These are phyloP conservation scores for Paramecium primaurelia DNA, from an alignment of 73 alveolate species.

Conservation along the genomic window DNA sequence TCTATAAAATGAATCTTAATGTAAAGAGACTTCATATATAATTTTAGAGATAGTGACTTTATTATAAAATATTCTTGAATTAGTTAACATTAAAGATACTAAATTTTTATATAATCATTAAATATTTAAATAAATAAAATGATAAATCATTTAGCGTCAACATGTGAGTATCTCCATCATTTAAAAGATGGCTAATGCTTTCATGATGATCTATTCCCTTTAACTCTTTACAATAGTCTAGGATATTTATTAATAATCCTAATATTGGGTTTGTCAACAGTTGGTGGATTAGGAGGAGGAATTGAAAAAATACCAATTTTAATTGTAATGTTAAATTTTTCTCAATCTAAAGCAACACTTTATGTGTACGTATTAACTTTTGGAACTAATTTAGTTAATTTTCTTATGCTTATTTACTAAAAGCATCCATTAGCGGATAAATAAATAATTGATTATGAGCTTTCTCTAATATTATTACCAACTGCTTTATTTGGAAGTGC, in stretches of 20 bases:
- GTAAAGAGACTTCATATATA: neutral
- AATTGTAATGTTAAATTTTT: constrained; percentile 44
- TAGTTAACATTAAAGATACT: neutral
- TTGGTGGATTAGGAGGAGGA: constrained; percentile 62
- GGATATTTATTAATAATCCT: neutral
- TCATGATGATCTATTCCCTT: neutral
- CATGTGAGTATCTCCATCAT: neutral
- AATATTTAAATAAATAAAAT: neutral
- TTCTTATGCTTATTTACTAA: neutral
- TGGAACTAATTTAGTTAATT: constrained; percentile 33
- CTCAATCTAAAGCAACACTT: constrained; percentile 23
- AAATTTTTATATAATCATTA: neutral
- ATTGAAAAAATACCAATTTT: constrained; percentile 54
- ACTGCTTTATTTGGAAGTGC: constrained; percentile 43
- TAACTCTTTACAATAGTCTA: neutral
- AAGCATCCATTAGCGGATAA: constrained; percentile 36
- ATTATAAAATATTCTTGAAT: neutral
- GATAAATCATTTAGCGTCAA: neutral
- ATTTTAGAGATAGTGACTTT: neutral
- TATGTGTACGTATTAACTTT: neutral
- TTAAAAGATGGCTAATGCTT: neutral
- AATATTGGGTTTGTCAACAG: constrained; percentile 32
- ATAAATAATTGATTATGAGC: constrained; percentile 47
- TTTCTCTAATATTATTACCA: constrained; percentile 11
- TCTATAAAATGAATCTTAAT: neutral